phyloP scores from a whole-genome alignment of 1,139 yeast species.

The Lodderomyces oxycetoniae region DNA sequence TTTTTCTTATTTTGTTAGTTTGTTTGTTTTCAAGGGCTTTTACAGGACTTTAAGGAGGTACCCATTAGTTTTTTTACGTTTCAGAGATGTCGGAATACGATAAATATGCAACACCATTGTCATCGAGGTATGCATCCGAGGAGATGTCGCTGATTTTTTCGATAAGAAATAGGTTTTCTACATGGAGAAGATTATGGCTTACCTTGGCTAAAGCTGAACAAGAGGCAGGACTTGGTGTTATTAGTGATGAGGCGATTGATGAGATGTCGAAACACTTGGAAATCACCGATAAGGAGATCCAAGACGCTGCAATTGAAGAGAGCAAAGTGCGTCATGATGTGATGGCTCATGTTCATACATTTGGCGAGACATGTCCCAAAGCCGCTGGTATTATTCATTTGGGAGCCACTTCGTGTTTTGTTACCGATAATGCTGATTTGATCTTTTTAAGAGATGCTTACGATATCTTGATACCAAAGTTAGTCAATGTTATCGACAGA shows the following conservation, averaged over 20 bases:
- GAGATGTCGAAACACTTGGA: constrained; percentile 74
- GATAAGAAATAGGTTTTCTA: constrained; percentile 86
- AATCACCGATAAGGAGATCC: constrained; percentile 91
- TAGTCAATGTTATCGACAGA: constrained; percentile 92
- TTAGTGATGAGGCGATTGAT: constrained; percentile 85
- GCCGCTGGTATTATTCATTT: constrained; percentile 98
- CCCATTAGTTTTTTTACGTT: neutral
- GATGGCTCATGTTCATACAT: constrained; percentile 97
- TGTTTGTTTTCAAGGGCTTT: neutral
- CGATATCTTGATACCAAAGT: constrained; percentile 86
- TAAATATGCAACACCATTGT: constrained; percentile 83
- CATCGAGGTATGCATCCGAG: constrained; percentile 95
- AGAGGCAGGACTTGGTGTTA: constrained; percentile 77
- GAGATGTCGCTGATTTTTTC: constrained; percentile 95
- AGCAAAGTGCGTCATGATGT: constrained; percentile 99
- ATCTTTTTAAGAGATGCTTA: constrained; percentile 94
- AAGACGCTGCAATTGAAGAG: constrained; percentile 84
- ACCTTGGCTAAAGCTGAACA: constrained; percentile 94
- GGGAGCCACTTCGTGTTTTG: constrained; percentile 98
- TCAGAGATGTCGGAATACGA: constrained; percentile 44
- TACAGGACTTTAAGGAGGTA: neutral
- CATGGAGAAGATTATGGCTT: constrained; percentile 98
- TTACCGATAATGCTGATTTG: constrained; percentile 96
- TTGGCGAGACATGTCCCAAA: constrained; percentile 86
- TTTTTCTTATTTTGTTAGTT: neutral